Evolutionary conservation across 306 rosid species (phyloP).

Genomic region (Trichosanthes truncata): DNA sequence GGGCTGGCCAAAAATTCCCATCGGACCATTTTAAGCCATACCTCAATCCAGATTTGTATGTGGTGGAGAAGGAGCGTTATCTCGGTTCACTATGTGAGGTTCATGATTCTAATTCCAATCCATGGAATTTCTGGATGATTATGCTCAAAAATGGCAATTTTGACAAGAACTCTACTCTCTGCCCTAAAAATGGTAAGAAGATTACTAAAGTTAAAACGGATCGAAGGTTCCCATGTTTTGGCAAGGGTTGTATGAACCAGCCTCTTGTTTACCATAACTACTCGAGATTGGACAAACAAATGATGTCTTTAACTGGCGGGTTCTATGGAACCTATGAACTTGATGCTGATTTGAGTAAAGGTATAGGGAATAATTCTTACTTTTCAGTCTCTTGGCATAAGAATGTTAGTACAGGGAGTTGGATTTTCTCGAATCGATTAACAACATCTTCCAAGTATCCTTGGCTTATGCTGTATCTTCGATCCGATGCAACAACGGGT

Average conservation of each 20-base stretch:
- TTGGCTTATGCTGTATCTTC: slow-evolving; percentile 48
- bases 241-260: slow-evolving; percentile 59
- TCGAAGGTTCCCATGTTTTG: slow-evolving; percentile 43
- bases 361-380: slow-evolving; percentile 28
- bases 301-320: slow-evolving; percentile 22
- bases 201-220: slow-evolving; percentile 20
- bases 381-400: slow-evolving; percentile 42
- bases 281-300: slow-evolving; percentile 20
- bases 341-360: slow-evolving; percentile 31
- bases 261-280: slow-evolving; percentile 42
- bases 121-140: slow-evolving; percentile 59
- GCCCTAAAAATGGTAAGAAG: slow-evolving; percentile 43
- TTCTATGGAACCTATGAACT: slow-evolving; percentile 55
- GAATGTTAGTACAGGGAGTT: slow-evolving; percentile 36
- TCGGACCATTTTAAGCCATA: not conserved
- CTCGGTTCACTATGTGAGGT: slow-evolving; percentile 37
- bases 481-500: slow-evolving; percentile 43
- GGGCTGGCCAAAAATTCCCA: not conserved
- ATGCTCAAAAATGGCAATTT: slow-evolving; percentile 53
- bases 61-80: slow-evolving; percentile 37
- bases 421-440: slow-evolving; percentile 35
- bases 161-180: slow-evolving; percentile 39
- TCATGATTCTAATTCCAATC: slow-evolving; percentile 13
- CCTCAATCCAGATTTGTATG: slow-evolving; percentile 25
- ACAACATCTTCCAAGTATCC: slow-evolving; percentile 42